Base-by-base conservation (phyloP, 495 filamentous ascomycete genomes). In the Cetradonia linearis region DNA sequence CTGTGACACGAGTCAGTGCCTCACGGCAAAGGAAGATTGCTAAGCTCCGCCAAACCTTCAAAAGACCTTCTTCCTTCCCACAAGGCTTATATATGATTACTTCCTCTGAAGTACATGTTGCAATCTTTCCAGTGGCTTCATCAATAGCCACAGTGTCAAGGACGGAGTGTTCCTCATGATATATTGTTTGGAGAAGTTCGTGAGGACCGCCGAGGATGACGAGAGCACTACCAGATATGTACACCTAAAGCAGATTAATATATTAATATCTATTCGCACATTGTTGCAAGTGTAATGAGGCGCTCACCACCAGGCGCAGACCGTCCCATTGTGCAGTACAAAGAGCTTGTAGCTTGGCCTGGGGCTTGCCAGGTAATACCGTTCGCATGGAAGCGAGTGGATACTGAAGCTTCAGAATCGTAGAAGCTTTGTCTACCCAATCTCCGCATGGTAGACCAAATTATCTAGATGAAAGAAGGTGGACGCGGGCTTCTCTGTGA, bases 321-420 rank as follows among this genome's bases (percentile, higher is more conserved):
- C 80, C 81, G 67, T 88, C 79, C 91, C 91, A 97, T 72, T 80
- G 81, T 70, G 85, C 89, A 49, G 87, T 89, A 68, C 82, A 86
- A 77, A 96, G 78, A 75, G 91, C 89, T 80, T 94, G 89, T 69
- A 91, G 87, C 76, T 83, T 87, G 68, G 89, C 80, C 81, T 85
- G 84, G 71, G 92, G 92, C 81, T 84, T 84, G 71, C 92, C 92
- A 67, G 92, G 92, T 71, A 95, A 84, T 77, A 95, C 81, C 69
- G 84, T 83, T 81, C 85, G 81, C 83, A 85, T 85, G 69, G 70
- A 75, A 73, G 68, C 72, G 68, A 57, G 6, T 46, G 28, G 27
- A 20, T 16, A 10, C 36, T 31, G 44, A 59, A 34, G 58, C 58
- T 52, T 59, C 47, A 28, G 36, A 20, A 55, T 13, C 47, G 38